Percentiles rank a stretch among this genome's conserved stretches.
These are phyloP conservation scores for Chlorella sp. DNA, from an alignment of 139 green algal genomes.

Conservation along the genomic window DNA sequence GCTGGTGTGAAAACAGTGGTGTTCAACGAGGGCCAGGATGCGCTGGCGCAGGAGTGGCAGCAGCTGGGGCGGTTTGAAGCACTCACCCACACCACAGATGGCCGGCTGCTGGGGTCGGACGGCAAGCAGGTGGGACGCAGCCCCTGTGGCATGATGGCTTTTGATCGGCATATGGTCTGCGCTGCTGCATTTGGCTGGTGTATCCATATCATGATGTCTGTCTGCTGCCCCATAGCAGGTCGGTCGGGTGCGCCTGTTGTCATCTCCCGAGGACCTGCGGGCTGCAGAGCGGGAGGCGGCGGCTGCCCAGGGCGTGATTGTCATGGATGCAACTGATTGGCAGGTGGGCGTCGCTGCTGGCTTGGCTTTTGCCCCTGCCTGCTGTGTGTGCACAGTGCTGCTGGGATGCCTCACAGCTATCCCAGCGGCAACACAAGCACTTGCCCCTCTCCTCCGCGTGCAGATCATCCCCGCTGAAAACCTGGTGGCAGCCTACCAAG, in stretches of 20 bases:
- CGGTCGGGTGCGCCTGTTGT: conserved; percentile 4
- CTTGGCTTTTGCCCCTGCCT: too few species aligned
- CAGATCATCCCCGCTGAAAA: conserved; percentile 96
- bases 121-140: neutral
- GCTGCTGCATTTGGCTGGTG: too few species aligned
- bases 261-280: conserved; percentile 7
- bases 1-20: neutral
- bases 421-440: too few species aligned
- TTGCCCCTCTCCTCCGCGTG: neutral
- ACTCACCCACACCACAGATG: neutral
- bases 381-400: too few species aligned
- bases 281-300: conserved; percentile 19
- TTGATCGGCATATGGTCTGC: too few species aligned
- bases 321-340: conserved; percentile 27
- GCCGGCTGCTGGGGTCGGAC: neutral
- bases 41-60: conserved; percentile 10
- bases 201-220: too few species aligned
- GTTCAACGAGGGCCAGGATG: neutral
- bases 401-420: too few species aligned
- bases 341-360: neutral
- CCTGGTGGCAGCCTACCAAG: conserved; percentile 83
- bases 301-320: neutral
- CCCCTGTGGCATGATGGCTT: too few species aligned
- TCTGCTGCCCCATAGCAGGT: neutral
- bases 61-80: conserved; percentile 16